These are phyloP conservation scores for Colletotrichum kahawae DNA, from an alignment of 2,329 filamentous ascomycete genomes.

Conservation along the genomic window DNA sequence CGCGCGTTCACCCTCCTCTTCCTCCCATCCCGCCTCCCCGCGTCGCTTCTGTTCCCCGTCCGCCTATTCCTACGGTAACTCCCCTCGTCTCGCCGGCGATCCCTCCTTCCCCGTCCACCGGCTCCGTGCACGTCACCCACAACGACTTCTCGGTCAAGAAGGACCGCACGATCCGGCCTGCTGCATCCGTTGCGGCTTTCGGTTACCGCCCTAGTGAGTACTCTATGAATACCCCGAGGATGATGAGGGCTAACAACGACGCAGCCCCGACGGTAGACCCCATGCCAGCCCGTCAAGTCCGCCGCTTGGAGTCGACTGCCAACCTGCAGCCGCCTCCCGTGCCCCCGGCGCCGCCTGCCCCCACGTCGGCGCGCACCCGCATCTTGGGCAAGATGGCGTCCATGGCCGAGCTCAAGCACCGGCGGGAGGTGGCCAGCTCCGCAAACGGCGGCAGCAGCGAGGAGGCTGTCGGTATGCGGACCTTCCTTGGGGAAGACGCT, in stretches of 20 bases:
- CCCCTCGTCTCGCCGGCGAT: not conserved
- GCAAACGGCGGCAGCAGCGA: not conserved
- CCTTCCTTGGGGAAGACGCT: slow-evolving; percentile 2
- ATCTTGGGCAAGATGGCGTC: slow-evolving; percentile 8
- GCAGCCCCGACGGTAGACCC: not conserved
- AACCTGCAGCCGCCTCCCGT: not conserved
- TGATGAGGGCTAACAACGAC: not conserved
- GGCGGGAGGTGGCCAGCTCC: not conserved
- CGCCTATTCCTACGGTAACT: not conserved
- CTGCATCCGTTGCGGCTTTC: not conserved
- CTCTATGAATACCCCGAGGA: not conserved
- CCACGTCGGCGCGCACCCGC: not conserved
- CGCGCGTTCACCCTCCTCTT: not conserved
- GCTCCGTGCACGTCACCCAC: not conserved
- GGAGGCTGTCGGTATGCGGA: slow-evolving; percentile 5
- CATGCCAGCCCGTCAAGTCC: not conserved
- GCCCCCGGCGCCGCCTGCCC: not conserved
- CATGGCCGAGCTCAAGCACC: slow-evolving; percentile 13
- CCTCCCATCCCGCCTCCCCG: not conserved
- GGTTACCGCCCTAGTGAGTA: not conserved
- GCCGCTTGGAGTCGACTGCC: not conserved
- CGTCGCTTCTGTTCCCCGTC: not conserved
- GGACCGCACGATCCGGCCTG: slow-evolving; percentile 1
- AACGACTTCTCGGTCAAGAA: slow-evolving; percentile 12
- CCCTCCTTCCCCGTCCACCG: not conserved